Evolutionary conservation across 1,139 yeast species (phyloP).

Genomic region (Saccharomyces hybrid): DNA sequence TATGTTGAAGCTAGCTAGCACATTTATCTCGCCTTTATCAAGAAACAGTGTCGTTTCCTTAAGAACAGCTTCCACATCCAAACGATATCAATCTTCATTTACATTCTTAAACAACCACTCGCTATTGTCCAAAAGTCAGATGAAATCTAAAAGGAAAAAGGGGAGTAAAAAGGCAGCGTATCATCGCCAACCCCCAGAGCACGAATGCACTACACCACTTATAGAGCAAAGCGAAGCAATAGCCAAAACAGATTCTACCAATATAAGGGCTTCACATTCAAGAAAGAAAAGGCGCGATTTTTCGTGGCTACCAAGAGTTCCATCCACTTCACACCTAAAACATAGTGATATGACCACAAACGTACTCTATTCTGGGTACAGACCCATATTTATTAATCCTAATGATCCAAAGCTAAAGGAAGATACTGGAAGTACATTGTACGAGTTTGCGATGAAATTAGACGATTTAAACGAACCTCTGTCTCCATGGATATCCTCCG

Average conservation of each 20-base stretch:
- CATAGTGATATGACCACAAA: slow-evolving; percentile 21
- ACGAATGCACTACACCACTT: neutral
- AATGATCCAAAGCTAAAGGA: slow-evolving; percentile 8
- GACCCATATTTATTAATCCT: slow-evolving; percentile 24
- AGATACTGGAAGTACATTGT: slow-evolving; percentile 16
- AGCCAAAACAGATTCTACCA: neutral
- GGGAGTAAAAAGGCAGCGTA: neutral
- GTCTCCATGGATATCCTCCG: slow-evolving; percentile 26
- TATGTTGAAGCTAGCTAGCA: neutral
- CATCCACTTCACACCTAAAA: slow-evolving; percentile 21
- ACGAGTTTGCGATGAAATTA: slow-evolving; percentile 28
- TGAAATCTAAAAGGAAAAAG: slow-evolving; percentile 19
- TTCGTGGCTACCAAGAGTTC: slow-evolving; percentile 28
- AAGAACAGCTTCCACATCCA: neutral
- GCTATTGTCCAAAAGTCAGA: slow-evolving; percentile 18
- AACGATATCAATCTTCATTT: slow-evolving; percentile 23
- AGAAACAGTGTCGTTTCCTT: neutral
- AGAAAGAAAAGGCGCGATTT: slow-evolving; percentile 15
- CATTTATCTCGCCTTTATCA: neutral
- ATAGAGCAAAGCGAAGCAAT: neutral
- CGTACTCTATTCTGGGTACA: slow-evolving; percentile 27
- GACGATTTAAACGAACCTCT: slow-evolving; percentile 23
- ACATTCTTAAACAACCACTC: slow-evolving; percentile 23
- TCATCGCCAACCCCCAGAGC: neutral
- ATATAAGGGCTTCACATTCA: neutral